Conservation (phyloP, 495 filamentous ascomycete species). For the Penicillium pancosmium region DNA sequence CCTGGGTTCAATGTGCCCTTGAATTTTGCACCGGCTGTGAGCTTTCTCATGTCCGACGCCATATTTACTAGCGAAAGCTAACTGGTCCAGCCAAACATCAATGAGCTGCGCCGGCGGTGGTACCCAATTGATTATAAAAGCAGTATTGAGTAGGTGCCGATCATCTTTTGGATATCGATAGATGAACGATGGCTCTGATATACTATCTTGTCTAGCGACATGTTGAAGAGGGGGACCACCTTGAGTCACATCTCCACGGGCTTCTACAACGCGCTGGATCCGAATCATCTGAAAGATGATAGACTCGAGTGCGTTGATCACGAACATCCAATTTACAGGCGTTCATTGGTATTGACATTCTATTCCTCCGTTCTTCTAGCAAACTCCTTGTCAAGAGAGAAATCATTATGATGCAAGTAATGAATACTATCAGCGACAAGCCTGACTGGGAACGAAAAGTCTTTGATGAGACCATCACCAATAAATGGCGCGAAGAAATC, state of each 20-base stretch:
- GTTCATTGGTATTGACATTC: conserved; percentile 1
- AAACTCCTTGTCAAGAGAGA: conserved; percentile 36
- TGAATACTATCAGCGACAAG: conserved; percentile 49
- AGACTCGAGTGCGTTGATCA: not conserved
- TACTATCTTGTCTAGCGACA: not conserved
- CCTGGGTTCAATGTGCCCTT: conserved; percentile 17
- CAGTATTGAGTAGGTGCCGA: not conserved
- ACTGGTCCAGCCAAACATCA: conserved; percentile 6
- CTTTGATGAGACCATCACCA: conserved; percentile 47
- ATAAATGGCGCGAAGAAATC: conserved; percentile 43
- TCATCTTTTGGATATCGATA: not conserved
- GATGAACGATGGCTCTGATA: not conserved
- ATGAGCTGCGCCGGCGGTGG: not conserved
- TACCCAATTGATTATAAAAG: not conserved
- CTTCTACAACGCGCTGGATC: conserved; percentile 2
- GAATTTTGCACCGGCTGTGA: conserved; percentile 3
- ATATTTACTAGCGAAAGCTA: not conserved
- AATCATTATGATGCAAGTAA: conserved; percentile 38
- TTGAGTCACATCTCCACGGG: not conserved
- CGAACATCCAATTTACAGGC: not conserved
- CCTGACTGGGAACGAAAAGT: conserved; percentile 45
- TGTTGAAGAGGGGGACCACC: not conserved
- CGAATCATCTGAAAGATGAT: not conserved
- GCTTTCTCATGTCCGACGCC: not conserved
- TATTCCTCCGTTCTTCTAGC: conserved; percentile 3